These are phyloP conservation scores for Porphyra umbilicalis DNA, from an alignment of 31 red algal species.

Conservation along the genomic window DNA sequence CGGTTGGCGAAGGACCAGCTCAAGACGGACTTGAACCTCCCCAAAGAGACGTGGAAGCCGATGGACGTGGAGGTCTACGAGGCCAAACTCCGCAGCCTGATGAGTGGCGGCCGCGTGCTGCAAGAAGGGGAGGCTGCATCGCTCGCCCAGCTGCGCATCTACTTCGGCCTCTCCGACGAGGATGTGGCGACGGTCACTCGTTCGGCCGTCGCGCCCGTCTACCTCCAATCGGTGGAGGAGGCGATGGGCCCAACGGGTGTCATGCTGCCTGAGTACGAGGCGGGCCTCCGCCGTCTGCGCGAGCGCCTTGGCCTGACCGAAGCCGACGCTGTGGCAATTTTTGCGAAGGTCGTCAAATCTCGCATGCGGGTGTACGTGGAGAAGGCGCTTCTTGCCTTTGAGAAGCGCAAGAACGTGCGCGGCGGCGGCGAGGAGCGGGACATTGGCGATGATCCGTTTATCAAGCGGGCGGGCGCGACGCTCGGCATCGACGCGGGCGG, in stretches of 20 bases:
- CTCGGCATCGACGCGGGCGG: constrained; percentile 89
- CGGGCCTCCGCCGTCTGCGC: constrained; percentile 62
- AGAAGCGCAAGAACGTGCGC: constrained; percentile 60
- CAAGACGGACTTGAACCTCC: constrained; percentile 40
- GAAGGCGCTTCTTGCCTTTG: constrained; percentile 52
- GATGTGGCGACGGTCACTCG: constrained; percentile 56
- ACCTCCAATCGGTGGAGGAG: constrained; percentile 72
- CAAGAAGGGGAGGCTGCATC: constrained; percentile 56
- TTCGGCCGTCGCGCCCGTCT: constrained; percentile 50
- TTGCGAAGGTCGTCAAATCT: constrained; percentile 58
- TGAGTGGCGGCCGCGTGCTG: constrained; percentile 66
- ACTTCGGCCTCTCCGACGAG: constrained; percentile 39
- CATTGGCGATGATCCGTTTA: constrained; percentile 91
- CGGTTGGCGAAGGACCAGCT: constrained; percentile 27
- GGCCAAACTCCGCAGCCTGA: constrained; percentile 15
- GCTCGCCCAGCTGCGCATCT: constrained; percentile 38
- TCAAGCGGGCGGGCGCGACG: constrained; percentile 70
- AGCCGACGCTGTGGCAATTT: constrained; percentile 52
- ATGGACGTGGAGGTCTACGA: constrained; percentile 63
- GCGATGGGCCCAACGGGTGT: constrained; percentile 91
- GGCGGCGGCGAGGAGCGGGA: constrained; percentile 83
- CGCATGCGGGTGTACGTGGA: constrained; percentile 71
- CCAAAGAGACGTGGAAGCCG: constrained; percentile 40
- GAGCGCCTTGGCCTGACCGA: constrained; percentile 55
- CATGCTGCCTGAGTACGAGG: constrained; percentile 78